Conservation (phyloP, 2,329 filamentous ascomycete species). For the Ceratocystis cubensis region DNA sequence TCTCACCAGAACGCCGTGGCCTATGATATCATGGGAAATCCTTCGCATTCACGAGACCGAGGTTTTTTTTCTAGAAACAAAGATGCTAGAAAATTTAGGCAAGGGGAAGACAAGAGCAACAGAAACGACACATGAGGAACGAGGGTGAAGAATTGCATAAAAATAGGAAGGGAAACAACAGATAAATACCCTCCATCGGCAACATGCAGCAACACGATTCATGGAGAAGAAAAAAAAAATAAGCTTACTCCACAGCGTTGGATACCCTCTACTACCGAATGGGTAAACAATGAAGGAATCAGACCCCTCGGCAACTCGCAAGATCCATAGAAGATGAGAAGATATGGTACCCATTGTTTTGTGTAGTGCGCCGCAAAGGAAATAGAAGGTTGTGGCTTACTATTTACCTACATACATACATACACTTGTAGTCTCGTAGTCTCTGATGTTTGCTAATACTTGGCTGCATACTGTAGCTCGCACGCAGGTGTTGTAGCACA, state of each 20-base stretch:
- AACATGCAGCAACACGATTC: neutral
- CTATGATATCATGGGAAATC: slow-evolving; percentile 7
- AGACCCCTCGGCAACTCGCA: neutral
- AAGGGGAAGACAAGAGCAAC: neutral
- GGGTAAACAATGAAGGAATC: neutral
- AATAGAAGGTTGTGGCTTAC: neutral
- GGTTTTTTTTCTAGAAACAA: slow-evolving; percentile 1
- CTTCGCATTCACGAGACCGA: neutral
- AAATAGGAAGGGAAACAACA: neutral
- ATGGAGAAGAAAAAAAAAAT: neutral
- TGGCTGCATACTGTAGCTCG: neutral
- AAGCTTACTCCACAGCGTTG: neutral
- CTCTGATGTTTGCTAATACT: too few relatives aligned
- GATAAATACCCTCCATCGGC: too few relatives aligned
- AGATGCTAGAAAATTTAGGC: neutral
- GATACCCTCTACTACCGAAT: neutral
- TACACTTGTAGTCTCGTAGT: too few relatives aligned
- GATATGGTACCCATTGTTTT: neutral
- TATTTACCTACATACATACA: neutral
- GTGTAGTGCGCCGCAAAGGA: neutral
- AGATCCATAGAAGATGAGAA: neutral
- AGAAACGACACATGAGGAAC: neutral
- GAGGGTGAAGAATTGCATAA: neutral
- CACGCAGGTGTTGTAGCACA: neutral
- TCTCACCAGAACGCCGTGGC: slow-evolving; percentile 2